These are phyloP conservation scores for Scytalidium lignicola DNA, from an alignment of 2,329 filamentous ascomycete genomes.

Conservation along the genomic window DNA sequence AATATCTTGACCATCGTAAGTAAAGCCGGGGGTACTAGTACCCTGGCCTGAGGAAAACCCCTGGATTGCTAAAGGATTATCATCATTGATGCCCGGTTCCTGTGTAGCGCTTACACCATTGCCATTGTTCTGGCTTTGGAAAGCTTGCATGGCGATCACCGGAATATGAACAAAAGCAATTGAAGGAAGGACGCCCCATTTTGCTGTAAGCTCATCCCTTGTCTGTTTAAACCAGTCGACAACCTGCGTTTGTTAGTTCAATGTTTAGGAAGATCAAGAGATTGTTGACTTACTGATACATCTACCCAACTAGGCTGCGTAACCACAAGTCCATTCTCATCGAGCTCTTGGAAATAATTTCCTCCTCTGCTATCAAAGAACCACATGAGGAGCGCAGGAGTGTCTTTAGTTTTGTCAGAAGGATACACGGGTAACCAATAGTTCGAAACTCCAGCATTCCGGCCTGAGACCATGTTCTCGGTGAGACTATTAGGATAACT, in stretches of 20 bases:
- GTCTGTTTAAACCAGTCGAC: slow-evolving; percentile 38
- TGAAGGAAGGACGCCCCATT: slow-evolving; percentile 35
- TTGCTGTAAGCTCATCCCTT: slow-evolving; percentile 12
- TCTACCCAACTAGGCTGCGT: slow-evolving; percentile 36
- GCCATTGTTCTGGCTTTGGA: slow-evolving; percentile 25
- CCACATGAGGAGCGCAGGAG: slow-evolving; percentile 50
- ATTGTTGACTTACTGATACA: slow-evolving; percentile 11
- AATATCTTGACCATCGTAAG: slow-evolving; percentile 40
- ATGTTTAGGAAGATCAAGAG: slow-evolving; percentile 12
- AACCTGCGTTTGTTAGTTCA: slow-evolving; percentile 6
- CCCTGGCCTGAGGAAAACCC: slow-evolving; percentile 12
- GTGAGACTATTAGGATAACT: slow-evolving; percentile 22
- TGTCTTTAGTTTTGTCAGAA: slow-evolving; percentile 2
- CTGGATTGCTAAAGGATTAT: slow-evolving; percentile 31
- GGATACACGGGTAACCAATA: slow-evolving; percentile 47
- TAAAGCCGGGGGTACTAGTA: not conserved
- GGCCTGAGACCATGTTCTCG: slow-evolving; percentile 34
- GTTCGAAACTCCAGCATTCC: slow-evolving; percentile 40
- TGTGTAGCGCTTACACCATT: slow-evolving; percentile 20
- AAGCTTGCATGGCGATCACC: slow-evolving; percentile 31
- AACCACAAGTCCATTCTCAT: slow-evolving; percentile 16
- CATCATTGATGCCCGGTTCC: slow-evolving; percentile 40
- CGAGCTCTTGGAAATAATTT: slow-evolving; percentile 36
- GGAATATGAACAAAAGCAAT: slow-evolving; percentile 51
- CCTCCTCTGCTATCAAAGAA: slow-evolving; percentile 65